A percentile compares a stretch with the other conserved stretches of the same genome.
phyloP scores from a whole-genome alignment of 495 filamentous ascomycete genomes.

The Collariella sp. region DNA sequence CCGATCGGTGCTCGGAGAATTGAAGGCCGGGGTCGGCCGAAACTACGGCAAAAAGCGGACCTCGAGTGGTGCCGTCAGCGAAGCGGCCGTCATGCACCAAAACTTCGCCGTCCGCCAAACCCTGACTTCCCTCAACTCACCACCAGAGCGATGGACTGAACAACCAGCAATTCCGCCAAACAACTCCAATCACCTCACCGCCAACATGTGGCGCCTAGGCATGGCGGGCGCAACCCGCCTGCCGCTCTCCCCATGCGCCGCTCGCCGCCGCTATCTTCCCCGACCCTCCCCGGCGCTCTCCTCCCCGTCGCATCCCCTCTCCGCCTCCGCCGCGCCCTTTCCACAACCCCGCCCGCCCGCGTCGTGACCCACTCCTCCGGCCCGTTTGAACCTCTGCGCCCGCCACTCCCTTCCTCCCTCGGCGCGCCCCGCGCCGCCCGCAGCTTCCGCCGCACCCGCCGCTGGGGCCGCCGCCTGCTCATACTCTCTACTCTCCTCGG shows the following conservation, averaged over 20 bases:
- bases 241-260: background rate
- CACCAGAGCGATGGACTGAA: background rate
- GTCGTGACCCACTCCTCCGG: conserved; percentile 12
- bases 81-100: background rate
- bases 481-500: conserved; percentile 53
- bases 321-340: background rate
- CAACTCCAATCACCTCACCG: background rate
- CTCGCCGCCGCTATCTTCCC: background rate
- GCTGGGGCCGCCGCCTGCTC: conserved; percentile 67
- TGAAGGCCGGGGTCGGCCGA: background rate
- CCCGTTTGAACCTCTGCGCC: conserved; percentile 61
- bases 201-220: conserved; percentile 12
- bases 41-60: background rate
- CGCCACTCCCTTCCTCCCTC: conserved; percentile 72
- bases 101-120: background rate
- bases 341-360: conserved; percentile 9
- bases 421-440: conserved; percentile 60
- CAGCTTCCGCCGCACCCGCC: conserved; percentile 57
- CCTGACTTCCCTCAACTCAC: background rate
- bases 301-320: background rate
- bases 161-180: background rate
- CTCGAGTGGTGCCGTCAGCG: background rate
- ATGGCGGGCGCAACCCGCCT: background rate
- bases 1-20: background rate
- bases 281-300: background rate